Base-by-base conservation (phyloP, 768 basidiomycete species). In the Termitomyces sp. region DNA sequence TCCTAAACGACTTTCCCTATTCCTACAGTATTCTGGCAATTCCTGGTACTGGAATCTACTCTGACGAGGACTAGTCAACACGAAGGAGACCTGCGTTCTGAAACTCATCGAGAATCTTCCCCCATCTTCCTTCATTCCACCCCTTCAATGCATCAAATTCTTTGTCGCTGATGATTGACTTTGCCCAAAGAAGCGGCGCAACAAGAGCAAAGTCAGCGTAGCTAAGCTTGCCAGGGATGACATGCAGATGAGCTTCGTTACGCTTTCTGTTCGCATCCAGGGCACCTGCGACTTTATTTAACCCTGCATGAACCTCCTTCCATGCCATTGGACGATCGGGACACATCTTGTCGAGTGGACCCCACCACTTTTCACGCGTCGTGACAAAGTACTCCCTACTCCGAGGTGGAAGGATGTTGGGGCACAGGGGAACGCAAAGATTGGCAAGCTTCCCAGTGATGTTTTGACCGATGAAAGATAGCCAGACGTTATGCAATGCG, bases 41-140 rank as follows among this genome's bases (percentile, higher is more conserved):
- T n/a, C n/a, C n/a, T n/a, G n/a, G n/a, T n/a, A n/a, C n/a, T n/a
- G n/a, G n/a, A n/a, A n/a, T n/a, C n/a, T n/a, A n/a, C n/a, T n/a
- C n/a, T n/a, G n/a, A n/a, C n/a, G n/a, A n/a, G n/a, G n/a, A n/a
- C 40, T 53, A 56, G 11, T 56, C 46, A 12, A 56, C 37, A 23
- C 35, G 54, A 40, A 56, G 44, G 17, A 56, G n/a, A 16, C 32
- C n/a, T 5, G 45, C 45, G 16, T 56, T 32, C 44, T 40, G 7
- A 40, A 40, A 0, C 8, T 19, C 29, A 14, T 56, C 41, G 16
- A 62, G 50, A 4, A 62, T 8, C 23, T 44, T 53, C 0, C 38
- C 45, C 62, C 62, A 63, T n/a, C 62, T 47, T 17, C 62, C 59
- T 32, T 37, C 49, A 40, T 63, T 63, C 62, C 59, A 58, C 27